Percentiles rank a stretch among this genome's conserved stretches.
Conservation (phyloP, 1,284 basidiomycete species). For the Ustilago loliicola region DNA sequence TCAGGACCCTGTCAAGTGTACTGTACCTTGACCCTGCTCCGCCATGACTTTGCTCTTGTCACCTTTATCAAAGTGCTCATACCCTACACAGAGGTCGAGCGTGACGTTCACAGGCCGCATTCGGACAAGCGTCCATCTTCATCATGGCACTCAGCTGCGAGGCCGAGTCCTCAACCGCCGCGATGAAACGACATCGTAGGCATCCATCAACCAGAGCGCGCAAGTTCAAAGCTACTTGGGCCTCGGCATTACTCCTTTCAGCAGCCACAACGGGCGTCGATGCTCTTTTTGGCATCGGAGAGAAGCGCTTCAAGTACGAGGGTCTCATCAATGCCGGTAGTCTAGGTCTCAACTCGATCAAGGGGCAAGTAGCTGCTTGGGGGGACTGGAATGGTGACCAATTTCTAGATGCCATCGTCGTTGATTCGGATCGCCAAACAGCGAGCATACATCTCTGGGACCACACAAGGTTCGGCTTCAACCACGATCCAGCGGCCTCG, state of each 20-base stretch:
- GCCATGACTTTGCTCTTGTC: not conserved
- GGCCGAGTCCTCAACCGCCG: constrained; percentile 37
- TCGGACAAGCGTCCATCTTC: not conserved
- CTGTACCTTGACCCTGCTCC: too few species aligned
- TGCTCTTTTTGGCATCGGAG: constrained; percentile 57
- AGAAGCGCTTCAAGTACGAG: constrained; percentile 85
- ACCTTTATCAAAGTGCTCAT: constrained; percentile 1
- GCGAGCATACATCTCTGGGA: constrained; percentile 85
- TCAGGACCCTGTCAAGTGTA: not conserved
- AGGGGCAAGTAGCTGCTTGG: constrained; percentile 84
- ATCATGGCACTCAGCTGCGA: constrained; percentile 36
- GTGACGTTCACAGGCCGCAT: not conserved
- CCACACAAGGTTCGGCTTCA: constrained; percentile 77
- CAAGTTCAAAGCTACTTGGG: constrained; percentile 23
- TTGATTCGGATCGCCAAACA: constrained; percentile 80
- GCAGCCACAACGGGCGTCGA: constrained; percentile 18
- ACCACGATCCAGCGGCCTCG: constrained; percentile 72
- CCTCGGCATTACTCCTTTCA: constrained; percentile 35
- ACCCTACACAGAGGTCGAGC: not conserved
- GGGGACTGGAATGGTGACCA: constrained; percentile 93
- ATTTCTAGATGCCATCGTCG: constrained; percentile 82
- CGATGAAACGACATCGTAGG: constrained; percentile 15
- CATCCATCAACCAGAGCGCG: constrained; percentile 17
- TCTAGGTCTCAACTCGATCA: constrained; percentile 79
- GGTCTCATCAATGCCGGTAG: constrained; percentile 84